Base-by-base conservation (phyloP, 805 yeast species). In the Cyberlindnera veronae region DNA sequence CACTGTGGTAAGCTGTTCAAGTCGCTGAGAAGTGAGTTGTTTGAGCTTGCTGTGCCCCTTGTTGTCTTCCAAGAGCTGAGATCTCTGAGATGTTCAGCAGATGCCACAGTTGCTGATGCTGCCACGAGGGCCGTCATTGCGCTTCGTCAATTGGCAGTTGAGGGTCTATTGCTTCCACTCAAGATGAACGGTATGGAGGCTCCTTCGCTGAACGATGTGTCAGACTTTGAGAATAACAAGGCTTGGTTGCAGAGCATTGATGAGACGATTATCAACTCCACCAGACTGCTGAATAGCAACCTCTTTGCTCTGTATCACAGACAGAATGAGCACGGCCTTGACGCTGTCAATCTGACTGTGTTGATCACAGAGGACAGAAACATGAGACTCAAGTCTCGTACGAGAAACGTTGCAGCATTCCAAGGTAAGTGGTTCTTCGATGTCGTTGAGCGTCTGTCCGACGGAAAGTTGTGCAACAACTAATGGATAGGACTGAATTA, bases 71-170 rank as follows among this genome's bases (percentile, higher is more conserved):
- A 84, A 63, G 93, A 84, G 54, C 64, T 84, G 44, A 63, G 91
- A 51, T 79, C 86, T 6, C 62, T 84, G 45, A 64, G 91, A 44
- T 76, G 83, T 50, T 79, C 87, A 0, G 74, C 77, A 14, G 93
- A 84, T 56, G 81, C 80, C 2, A 75, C 82, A 4, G 79, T 84
- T 15, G 77, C 87, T 2, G 93, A 84, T 57, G 82, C 89, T 3
- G 91, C 91, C 0, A 83, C 91, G 0, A 64, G 95, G 37, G 84
- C 89, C 1, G 89, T 84, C 6, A 81, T 84, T 4, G 81, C 84
- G 6, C 71, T 83, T 29, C 67, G 90, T 45, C 89, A 82, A 52
- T 62, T 84, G 37, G 79, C 77, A 49, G 57, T 70, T 15, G 79
- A 81, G 32, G 67, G 69, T 34, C 73, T 71, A 36, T 67, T 82